Evolutionary conservation across 2,329 filamentous ascomycete species (phyloP), one percentile per base, ranked within the genome.

Genomic region (Colletotrichum endophyticum): DNA sequence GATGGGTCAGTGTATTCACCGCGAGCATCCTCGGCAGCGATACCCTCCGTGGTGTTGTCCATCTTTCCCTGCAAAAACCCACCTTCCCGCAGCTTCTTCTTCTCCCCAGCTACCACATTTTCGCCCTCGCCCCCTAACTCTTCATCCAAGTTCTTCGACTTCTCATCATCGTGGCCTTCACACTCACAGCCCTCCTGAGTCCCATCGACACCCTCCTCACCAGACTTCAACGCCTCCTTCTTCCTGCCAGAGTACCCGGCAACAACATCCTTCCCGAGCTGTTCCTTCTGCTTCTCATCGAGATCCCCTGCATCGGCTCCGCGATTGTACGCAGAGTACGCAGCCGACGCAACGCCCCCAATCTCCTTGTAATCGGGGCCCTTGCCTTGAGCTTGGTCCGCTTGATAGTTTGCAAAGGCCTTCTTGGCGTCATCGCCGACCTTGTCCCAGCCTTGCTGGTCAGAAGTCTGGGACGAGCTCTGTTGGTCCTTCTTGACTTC

Each of bases 261-360:
- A 28, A 39, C 34, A 11, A 76, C 34, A 7, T 19, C 44, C 64
- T 67, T 78, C 27, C 74, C 79, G 16, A 80, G 71, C 15, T 77
- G 70, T n/a, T 63, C 30, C 30, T 70, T 59, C 25, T 64, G 25
- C 15, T 16, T 13, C 15, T 34, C 36, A 11, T 64, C 57, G 30
- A 72, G 78, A 16, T 68, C 75, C 28, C 79, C 77, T n/a, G 69
- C 75, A 27, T 79, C 78, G 25, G 75, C 28, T 16, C 53, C 66
- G 75, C 12, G 56, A 28, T 73, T 67, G 75, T 82, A 84, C 5
- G 77, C 82, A 30, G 80, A 75, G n/a, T 84, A 82, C 7, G 84
- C 82, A 28, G 79, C 78, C 64, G 79, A 64, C n/a, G 75, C 78
- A 59, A 79, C 70, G 27, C 19, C 67, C n/a, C 78, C 76, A 15